These are phyloP conservation scores for barrel medic (Medicago truncatula) DNA, from an alignment of 306 rosid species.

Conservation along the genomic window MtrunA17r5.0-ANR NC_053047.1:40279501-40280000, in stretches of 20 bases:
- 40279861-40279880: not conserved
- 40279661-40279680: not conserved
- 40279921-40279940: constrained; percentile 13
- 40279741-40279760: not conserved
- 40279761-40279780: not conserved
- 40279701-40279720: too few species aligned
- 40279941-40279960: constrained; percentile 1
- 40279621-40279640: too few species aligned
- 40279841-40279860: not conserved
- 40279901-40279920: constrained; percentile 4
- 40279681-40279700: constrained; percentile 12
- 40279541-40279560: too few species aligned
- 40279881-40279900: not conserved
- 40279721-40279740: too few species aligned
- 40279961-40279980: constrained; percentile 12
- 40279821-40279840: not conserved
- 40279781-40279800: not conserved
- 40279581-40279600: too few species aligned
- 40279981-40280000: not conserved
- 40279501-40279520: not conserved
- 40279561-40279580: too few species aligned
- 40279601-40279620: too few species aligned
- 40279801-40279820: not conserved
- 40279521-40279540: constrained; percentile 4
- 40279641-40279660: too few species aligned